A percentile compares a stretch with the other conserved stretches of the same genome.
phyloP scores from a whole-genome alignment of 1,284 basidiomycete species.

The Inonotus obliquus region DNA sequence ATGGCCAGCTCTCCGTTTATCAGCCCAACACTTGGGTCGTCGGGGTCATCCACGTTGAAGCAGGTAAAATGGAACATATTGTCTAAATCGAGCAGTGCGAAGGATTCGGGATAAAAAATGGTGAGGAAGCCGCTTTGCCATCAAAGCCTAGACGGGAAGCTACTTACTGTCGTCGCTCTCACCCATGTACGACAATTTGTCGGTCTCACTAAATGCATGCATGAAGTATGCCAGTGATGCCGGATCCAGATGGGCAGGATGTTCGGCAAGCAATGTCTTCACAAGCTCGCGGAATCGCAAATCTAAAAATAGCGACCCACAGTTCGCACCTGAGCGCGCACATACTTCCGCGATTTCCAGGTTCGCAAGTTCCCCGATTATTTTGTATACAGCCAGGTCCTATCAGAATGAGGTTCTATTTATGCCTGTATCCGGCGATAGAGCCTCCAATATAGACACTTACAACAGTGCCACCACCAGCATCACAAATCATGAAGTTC shows the following conservation, averaged over 20 bases:
- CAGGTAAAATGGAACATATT: constrained; percentile 80
- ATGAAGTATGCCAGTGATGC: constrained; percentile 79
- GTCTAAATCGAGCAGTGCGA: constrained; percentile 36
- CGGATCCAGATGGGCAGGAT: constrained; percentile 74
- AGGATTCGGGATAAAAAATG: neutral
- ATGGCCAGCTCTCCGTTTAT: constrained; percentile 77
- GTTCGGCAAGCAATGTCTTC: constrained; percentile 60
- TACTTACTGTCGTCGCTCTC: constrained; percentile 64
- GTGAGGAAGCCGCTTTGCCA: too few species aligned
- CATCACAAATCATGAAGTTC: constrained; percentile 77
- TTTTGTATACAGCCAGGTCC: constrained; percentile 74
- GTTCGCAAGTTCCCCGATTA: constrained; percentile 67
- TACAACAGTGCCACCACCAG: constrained; percentile 76
- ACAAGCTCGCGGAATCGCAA: constrained; percentile 76
- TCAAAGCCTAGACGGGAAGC: neutral
- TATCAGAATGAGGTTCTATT: constrained; percentile 23
- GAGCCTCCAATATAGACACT: constrained; percentile 28
- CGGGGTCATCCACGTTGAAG: constrained; percentile 72
- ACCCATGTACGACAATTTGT: constrained; percentile 71
- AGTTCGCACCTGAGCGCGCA: constrained; percentile 76
- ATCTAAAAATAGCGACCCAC: constrained; percentile 79
- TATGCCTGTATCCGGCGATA: neutral
- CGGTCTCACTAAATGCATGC: constrained; percentile 82
- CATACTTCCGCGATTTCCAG: constrained; percentile 84
- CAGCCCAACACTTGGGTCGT: constrained; percentile 69